Evolutionary conservation across 495 filamentous ascomycete genomes (phyloP).

Genomic region (Glutinoglossum americanum): DNA sequence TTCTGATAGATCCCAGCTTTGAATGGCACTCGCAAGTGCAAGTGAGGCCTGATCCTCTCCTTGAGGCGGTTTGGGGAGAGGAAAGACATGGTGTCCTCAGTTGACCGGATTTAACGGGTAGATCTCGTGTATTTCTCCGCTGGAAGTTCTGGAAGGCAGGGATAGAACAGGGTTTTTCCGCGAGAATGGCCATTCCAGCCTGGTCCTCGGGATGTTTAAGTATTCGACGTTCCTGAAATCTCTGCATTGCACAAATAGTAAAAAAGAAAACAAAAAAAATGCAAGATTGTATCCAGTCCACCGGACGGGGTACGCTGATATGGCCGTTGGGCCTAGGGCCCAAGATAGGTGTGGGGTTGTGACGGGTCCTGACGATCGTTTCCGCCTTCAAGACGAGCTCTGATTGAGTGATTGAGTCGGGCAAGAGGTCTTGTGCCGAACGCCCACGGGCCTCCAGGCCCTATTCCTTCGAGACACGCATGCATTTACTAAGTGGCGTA

Average conservation of each 20-base stretch:
- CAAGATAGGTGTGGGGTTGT: neutral
- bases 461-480: neutral
- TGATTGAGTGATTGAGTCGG: neutral
- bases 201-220: slow-evolving; percentile 1
- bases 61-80: slow-evolving; percentile 17
- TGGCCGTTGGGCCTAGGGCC: neutral
- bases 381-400: neutral
- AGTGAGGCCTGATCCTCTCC: slow-evolving; percentile 16
- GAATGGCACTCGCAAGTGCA: slow-evolving; percentile 18
- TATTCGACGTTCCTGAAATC: slow-evolving; percentile 1
- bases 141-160: neutral
- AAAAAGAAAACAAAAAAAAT: neutral
- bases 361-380: no score
- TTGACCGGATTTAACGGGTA: neutral
- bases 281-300: neutral
- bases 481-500: no score
- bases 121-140: neutral
- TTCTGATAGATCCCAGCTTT: slow-evolving; percentile 20
- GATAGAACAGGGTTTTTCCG: neutral
- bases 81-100: slow-evolving; percentile 13
- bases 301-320: neutral
- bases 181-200: neutral
- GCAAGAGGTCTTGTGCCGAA: neutral
- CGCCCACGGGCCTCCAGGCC: neutral
- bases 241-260: neutral